Conservation (phyloP, 805 yeast genomes). For the Candida loeiensis region DNA sequence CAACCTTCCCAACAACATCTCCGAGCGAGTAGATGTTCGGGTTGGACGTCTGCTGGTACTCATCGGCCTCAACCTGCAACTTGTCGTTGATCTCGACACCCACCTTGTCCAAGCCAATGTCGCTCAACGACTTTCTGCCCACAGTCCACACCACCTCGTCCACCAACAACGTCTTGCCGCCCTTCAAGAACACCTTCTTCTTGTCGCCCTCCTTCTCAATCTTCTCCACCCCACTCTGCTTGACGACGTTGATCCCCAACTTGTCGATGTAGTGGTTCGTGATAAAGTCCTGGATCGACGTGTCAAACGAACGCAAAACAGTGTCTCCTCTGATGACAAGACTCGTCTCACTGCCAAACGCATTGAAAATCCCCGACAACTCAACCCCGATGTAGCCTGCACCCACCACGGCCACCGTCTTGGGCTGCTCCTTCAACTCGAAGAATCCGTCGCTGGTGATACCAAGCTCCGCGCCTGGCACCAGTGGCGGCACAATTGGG, state of each 20-base stretch:
- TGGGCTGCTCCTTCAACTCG: constrained; percentile 75
- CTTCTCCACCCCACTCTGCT: constrained; percentile 45
- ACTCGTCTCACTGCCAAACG: constrained; percentile 82
- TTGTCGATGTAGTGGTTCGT: constrained; percentile 76
- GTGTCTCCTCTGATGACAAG: constrained; percentile 88
- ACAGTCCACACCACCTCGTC: constrained; percentile 90
- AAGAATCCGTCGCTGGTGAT: constrained; percentile 91
- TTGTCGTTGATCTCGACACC: constrained; percentile 61
- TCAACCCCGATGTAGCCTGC: constrained; percentile 98
- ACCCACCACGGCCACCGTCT: constrained; percentile 91
- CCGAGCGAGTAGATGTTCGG: constrained; percentile 80
- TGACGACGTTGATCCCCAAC: constrained; percentile 76
- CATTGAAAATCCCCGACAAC: constrained; percentile 89
- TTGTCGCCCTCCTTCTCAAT: constrained; percentile 35
- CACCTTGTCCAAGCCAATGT: constrained; percentile 71
- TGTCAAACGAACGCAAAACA: constrained; percentile 85
- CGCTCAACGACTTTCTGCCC: constrained; percentile 78
- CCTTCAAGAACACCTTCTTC: constrained; percentile 36
- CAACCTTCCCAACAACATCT: constrained; percentile 89
- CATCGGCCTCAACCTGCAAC: constrained; percentile 75
- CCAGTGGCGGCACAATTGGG: constrained; percentile 63
- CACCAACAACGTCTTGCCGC: constrained; percentile 46
- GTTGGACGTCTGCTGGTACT: constrained; percentile 77
- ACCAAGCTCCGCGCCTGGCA: constrained; percentile 82
- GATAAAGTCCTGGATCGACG: constrained; percentile 69